Percentiles rank a stretch among this genome's conserved stretches.
These are phyloP conservation scores for Nemania sp. DNA, from an alignment of 2,329 filamentous ascomycete genomes.

Conservation along the genomic window DNA sequence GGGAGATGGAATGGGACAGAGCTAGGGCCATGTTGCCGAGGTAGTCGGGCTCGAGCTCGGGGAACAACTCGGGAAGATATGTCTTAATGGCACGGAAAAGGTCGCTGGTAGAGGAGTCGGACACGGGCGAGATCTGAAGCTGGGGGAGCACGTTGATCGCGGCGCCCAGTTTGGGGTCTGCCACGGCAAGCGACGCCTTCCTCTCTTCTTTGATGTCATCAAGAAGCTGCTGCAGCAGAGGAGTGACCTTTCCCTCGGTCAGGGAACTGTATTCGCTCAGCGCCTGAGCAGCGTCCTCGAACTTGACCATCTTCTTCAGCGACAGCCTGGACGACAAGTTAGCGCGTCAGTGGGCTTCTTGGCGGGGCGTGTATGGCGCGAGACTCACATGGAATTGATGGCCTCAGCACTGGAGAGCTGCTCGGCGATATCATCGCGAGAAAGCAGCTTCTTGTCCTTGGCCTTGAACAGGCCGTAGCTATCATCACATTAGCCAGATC, in stretches of 20 bases:
- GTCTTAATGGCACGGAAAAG: constrained; percentile 94
- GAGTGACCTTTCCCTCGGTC: constrained; percentile 92
- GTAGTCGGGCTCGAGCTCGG: constrained; percentile 81
- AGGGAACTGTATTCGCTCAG: constrained; percentile 88
- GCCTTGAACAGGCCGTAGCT: constrained; percentile 99
- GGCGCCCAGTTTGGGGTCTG: constrained; percentile 88
- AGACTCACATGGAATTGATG: constrained; percentile 79
- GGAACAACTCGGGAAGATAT: constrained; percentile 87
- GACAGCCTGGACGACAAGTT: constrained; percentile 66
- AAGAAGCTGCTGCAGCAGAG: constrained; percentile 80
- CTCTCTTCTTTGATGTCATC: constrained; percentile 95
- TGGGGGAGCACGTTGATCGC: constrained; percentile 91
- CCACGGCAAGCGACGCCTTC: constrained; percentile 92
- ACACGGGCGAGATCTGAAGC: constrained; percentile 80
- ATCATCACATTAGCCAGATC: constrained; percentile 34
- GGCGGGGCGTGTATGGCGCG: neutral
- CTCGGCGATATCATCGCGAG: constrained; percentile 77
- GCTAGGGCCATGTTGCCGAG: constrained; percentile 94
- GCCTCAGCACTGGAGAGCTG: constrained; percentile 81
- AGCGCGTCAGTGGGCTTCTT: constrained; percentile 11
- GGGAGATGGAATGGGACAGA: constrained; percentile 93
- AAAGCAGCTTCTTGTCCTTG: constrained; percentile 96
- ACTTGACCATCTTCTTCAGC: constrained; percentile 96
- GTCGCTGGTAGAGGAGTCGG: constrained; percentile 81
- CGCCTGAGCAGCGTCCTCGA: constrained; percentile 88